These are phyloP conservation scores for Psilocybe sp. DNA, from an alignment of 768 basidiomycete genomes.

Conservation along the genomic window DNA sequence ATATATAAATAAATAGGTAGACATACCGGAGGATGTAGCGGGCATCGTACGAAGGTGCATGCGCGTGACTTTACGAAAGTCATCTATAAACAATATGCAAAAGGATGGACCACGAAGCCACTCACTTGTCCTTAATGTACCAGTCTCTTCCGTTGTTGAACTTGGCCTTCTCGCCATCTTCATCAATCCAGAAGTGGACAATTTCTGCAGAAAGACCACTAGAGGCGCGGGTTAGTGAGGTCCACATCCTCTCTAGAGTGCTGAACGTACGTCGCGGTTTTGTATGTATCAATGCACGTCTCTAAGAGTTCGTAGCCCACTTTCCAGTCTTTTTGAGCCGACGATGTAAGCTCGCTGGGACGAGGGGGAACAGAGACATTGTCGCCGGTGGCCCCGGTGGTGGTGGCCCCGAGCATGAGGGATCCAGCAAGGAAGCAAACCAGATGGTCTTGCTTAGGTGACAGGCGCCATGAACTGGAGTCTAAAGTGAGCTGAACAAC, in stretches of 20 bases:
- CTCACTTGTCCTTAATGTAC: constrained; percentile 83
- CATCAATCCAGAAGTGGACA: constrained; percentile 70
- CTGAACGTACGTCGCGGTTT: constrained; percentile 72
- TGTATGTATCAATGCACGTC: constrained; percentile 84
- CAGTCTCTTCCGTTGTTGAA: constrained; percentile 55
- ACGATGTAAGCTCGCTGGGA: constrained; percentile 50
- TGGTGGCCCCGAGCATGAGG: constrained; percentile 84
- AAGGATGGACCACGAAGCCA: background rate
- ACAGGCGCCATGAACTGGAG: constrained; percentile 63
- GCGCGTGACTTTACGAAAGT: constrained; percentile 18
- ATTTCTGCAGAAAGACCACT: constrained; percentile 90
- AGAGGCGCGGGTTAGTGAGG: background rate
- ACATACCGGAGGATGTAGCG: constrained; percentile 84
- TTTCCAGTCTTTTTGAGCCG: constrained; percentile 76
- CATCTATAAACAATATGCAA: background rate
- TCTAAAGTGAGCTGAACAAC: background rate
- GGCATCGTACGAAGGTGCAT: constrained; percentile 66
- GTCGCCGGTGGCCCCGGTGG: constrained; percentile 45
- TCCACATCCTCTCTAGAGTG: constrained; percentile 17
- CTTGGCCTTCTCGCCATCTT: constrained; percentile 44
- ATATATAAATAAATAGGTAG: background rate
- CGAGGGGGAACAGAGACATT: constrained; percentile 67
- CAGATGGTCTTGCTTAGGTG: constrained; percentile 92
- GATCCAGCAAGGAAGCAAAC: constrained; percentile 94
- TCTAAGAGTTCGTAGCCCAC: constrained; percentile 80